Conservation (phyloP, 306 rosid species). For the Castanopsis chinensis region DNA sequence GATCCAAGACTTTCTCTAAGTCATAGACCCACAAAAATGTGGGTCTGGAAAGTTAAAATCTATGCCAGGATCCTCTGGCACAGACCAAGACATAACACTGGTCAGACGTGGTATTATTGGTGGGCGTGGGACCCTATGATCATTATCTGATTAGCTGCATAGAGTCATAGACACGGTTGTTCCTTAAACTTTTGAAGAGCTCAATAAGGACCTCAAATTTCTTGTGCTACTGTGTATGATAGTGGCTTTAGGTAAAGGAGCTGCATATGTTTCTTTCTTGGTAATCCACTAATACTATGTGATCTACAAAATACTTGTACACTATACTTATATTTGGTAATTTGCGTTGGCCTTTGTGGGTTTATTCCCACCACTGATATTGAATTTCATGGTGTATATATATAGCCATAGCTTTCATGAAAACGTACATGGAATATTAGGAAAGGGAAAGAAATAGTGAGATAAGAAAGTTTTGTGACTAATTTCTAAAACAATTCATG, state of each 20-base stretch:
- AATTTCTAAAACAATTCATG: too few relatives aligned
- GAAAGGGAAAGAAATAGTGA: too few relatives aligned
- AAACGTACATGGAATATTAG: too few relatives aligned
- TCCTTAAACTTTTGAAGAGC: background rate
- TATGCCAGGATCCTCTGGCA: background rate
- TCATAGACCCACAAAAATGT: background rate
- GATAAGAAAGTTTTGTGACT: too few relatives aligned
- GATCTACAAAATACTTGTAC: too few relatives aligned
- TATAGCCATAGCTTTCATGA: too few relatives aligned
- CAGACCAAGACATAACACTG: background rate
- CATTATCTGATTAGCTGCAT: background rate
- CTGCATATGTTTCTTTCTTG: background rate
- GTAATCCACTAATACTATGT: too few relatives aligned
- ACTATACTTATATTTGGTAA: too few relatives aligned
- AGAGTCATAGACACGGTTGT: background rate
- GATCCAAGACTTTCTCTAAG: background rate
- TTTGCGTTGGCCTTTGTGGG: too few relatives aligned
- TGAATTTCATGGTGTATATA: too few relatives aligned
- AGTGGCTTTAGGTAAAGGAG: background rate
- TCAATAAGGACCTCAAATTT: background rate
- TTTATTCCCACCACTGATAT: too few relatives aligned
- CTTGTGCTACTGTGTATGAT: background rate
- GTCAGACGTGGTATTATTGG: background rate
- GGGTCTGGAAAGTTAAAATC: background rate
- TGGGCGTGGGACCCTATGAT: slow-evolving; percentile 18